Percentiles rank a stretch among this genome's conserved stretches.
phyloP scores from a whole-genome alignment of 2,329 filamentous ascomycete species.

The Chaetothyriales sp. region DNA sequence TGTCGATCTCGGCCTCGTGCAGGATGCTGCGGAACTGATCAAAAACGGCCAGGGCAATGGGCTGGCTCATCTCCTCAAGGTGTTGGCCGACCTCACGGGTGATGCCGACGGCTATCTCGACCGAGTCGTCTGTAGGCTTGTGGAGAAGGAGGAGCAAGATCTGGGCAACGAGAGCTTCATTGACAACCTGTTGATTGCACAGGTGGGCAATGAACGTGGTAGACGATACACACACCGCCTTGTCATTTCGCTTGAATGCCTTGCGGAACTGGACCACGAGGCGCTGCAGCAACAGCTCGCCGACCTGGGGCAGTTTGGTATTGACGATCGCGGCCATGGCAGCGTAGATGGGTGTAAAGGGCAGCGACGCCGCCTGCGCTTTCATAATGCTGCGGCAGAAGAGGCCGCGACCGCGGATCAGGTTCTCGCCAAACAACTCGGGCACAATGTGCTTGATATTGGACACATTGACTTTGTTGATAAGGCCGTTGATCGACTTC shows the following conservation, averaged over 20 bases:
- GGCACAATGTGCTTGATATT: slow-evolving; percentile 98
- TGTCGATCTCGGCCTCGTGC: slow-evolving; percentile 93
- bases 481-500: slow-evolving; percentile 95
- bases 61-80: slow-evolving; percentile 82
- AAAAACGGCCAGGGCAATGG: slow-evolving; percentile 78
- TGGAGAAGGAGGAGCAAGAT: slow-evolving; percentile 82
- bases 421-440: slow-evolving; percentile 86
- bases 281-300: slow-evolving; percentile 73
- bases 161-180: slow-evolving; percentile 85
- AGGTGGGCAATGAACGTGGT: slow-evolving; percentile 92
- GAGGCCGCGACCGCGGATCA: slow-evolving; percentile 76
- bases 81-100: slow-evolving; percentile 88
- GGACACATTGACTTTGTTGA: slow-evolving; percentile 97
- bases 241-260: slow-evolving; percentile 90
- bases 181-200: slow-evolving; percentile 88
- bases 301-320: slow-evolving; percentile 88
- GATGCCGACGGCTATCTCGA: slow-evolving; percentile 90
- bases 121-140: slow-evolving; percentile 92
- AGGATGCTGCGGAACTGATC: slow-evolving; percentile 92
- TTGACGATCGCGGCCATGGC: slow-evolving; percentile 95
- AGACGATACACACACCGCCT: slow-evolving; percentile 81
- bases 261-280: slow-evolving; percentile 88
- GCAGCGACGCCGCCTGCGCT: slow-evolving; percentile 85
- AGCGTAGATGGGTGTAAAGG: slow-evolving; percentile 91
- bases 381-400: slow-evolving; percentile 98